These are phyloP conservation scores for Komagataea norvegica DNA, from an alignment of 1,139 yeast genomes.

Conservation along the genomic window DNA sequence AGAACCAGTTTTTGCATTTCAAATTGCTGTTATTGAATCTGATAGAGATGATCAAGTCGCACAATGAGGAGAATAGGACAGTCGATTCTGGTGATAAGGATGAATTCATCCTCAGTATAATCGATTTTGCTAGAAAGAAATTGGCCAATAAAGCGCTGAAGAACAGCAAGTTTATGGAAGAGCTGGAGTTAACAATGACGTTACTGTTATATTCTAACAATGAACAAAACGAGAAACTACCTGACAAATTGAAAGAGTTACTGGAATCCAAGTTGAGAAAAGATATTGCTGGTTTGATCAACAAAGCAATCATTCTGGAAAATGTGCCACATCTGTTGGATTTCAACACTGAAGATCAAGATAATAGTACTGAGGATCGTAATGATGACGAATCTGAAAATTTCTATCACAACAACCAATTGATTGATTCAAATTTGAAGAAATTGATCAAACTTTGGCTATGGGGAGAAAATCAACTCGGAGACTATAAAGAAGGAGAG, in stretches of 20 bases:
- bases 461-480: slow-evolving; percentile 40
- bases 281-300: slow-evolving; percentile 57
- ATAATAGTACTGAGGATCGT: slow-evolving; percentile 7
- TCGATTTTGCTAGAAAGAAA: slow-evolving; percentile 57
- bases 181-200: slow-evolving; percentile 69
- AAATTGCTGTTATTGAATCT: slow-evolving; percentile 50
- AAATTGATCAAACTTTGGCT: slow-evolving; percentile 56
- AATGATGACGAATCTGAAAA: slow-evolving; percentile 9
- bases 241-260: slow-evolving; percentile 45
- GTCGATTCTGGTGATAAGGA: slow-evolving; percentile 28
- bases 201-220: slow-evolving; percentile 41
- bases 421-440: slow-evolving; percentile 45
- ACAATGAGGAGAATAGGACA: slow-evolving; percentile 9
- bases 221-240: slow-evolving; percentile 36
- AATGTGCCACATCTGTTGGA: slow-evolving; percentile 7
- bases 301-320: slow-evolving; percentile 34
- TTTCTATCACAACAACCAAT: slow-evolving; percentile 12
- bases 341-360: slow-evolving; percentile 9
- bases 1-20: slow-evolving; percentile 56
- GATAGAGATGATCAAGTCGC: slow-evolving; percentile 20
- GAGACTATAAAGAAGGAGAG: neutral
- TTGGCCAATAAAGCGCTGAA: slow-evolving; percentile 53
- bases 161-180: slow-evolving; percentile 49
- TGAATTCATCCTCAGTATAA: slow-evolving; percentile 49
- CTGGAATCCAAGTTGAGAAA: slow-evolving; percentile 51